Base-by-base conservation (phyloP, 164 flowering plant genomes). In the Cinnamomum micranthum region DNA sequence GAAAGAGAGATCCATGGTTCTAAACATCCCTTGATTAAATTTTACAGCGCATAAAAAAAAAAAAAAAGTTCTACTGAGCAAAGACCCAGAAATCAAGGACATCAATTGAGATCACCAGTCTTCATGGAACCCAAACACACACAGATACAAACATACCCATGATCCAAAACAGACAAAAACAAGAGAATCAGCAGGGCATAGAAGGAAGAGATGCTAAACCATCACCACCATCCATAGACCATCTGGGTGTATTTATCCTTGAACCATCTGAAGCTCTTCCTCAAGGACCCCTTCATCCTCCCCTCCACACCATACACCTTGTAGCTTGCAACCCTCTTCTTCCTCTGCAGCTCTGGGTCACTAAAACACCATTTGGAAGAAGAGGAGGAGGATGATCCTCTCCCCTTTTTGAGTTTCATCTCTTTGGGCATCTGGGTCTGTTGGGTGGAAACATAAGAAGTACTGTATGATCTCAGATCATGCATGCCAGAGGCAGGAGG, bases 231-330 rank as follows among this genome's bases (percentile, higher is more conserved):
- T 6, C 83, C 81, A 76, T 71, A 77, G 17, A 86, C 76, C 22
- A 82, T 73, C 55, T 76, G 80, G 31, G 80, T 27, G 70, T 83
- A 85, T 59, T 82, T 84, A 28, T 50, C 81, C 79, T 83, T 83
- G 66, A 87, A 63, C 87, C 90, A 86, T 23, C 85, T 81, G 65
- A 80, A 70, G 59, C 91, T 85, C 75, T 84, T 84, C 78, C 80
- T 85, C 6, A 85, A 27, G 17, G 89, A 82, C 22, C 77, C 73
- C 77, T 85, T 88, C 67, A 85, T 65, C 74, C 81, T 88, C 35
- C 88, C 89, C 68, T 88, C 89, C 6, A 84, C 84, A n/a, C 83
- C 71, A 78, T 86, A 85, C 0, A 81, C 75, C 70, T 85, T 88
- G 47, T 88, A 88, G 59, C 79, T 80, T 6, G 87, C 86, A 64